phyloP scores from a whole-genome alignment of 805 yeast genomes.

The Zygoascus bituminiphila region DNA sequence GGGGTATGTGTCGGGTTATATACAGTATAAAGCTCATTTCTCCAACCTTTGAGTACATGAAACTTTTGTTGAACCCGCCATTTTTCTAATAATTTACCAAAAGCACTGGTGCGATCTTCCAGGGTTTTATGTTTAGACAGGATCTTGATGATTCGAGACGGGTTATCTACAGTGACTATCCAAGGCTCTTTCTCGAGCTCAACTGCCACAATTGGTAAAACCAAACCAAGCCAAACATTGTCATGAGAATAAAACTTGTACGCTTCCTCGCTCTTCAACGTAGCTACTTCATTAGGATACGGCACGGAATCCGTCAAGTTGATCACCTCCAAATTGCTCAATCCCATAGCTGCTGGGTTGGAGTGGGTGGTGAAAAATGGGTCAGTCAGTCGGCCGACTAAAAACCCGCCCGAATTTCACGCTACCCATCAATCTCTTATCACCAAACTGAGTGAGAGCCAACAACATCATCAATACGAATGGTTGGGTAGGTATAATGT shows the following conservation, averaged over 20 bases:
- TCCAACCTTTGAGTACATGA: conserved; percentile 47
- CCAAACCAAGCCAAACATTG: conserved; percentile 19
- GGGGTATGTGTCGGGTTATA: conserved; percentile 47
- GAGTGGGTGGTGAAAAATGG: too few relatives aligned
- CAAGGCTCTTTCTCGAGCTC: conserved; percentile 10
- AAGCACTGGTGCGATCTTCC: conserved; percentile 34
- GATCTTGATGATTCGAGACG: conserved; percentile 25
- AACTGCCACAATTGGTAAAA: conserved; percentile 20
- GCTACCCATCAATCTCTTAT: background rate
- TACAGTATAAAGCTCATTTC: conserved; percentile 72
- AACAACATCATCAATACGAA: too few relatives aligned
- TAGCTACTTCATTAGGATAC: conserved; percentile 1
- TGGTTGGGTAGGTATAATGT: background rate
- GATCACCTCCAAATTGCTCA: conserved; percentile 6
- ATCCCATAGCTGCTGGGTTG: background rate
- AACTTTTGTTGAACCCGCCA: conserved; percentile 22
- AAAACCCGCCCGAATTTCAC: too few relatives aligned
- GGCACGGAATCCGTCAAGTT: conserved; percentile 5
- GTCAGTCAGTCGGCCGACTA: too few relatives aligned
- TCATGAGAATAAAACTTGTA: conserved; percentile 24
- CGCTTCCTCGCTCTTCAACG: conserved; percentile 1
- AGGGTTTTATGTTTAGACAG: conserved; percentile 28
- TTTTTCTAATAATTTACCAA: conserved; percentile 19
- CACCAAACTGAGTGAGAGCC: background rate
- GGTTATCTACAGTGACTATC: conserved; percentile 22